These are phyloP conservation scores for Desmodesmus armatus DNA, from an alignment of 139 green algal species.

Conservation along the genomic window DNA sequence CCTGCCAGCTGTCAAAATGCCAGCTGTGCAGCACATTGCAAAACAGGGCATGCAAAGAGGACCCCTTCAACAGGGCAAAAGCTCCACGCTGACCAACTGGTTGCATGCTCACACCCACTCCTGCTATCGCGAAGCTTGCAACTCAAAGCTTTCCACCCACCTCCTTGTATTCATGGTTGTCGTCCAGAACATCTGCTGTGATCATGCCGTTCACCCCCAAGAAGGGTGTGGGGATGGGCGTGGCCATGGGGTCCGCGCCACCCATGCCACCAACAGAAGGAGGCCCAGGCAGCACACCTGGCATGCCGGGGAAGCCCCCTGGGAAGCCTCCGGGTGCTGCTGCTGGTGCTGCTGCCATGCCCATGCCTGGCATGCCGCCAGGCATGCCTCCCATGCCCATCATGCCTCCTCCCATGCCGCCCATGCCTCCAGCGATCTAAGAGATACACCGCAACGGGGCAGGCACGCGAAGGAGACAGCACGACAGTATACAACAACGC, in stretches of 20 bases:
- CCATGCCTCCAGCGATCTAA: neutral
- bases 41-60: no score
- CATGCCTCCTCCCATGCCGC: neutral
- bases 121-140: neutral
- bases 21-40: no score
- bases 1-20: no score
- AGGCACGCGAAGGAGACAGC: neutral
- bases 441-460: neutral
- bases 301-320: conserved; percentile 16
- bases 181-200: conserved; percentile 43
- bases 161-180: conserved; percentile 56
- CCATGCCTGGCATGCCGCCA: neutral
- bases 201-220: conserved; percentile 56
- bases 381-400: neutral
- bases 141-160: conserved; percentile 44
- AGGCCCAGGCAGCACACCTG: conserved; percentile 8
- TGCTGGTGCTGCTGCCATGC: neutral
- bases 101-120: no score
- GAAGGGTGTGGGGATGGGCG: neutral
- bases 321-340: neutral
- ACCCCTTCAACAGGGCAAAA: no score
- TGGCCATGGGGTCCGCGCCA: neutral
- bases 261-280: neutral
- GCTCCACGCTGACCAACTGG: no score
- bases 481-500: no score